Evolutionary conservation across 2,329 filamentous ascomycete genomes (phyloP), one percentile per base, ranked within the genome.

Genomic region (Paecilomyces sp.): DNA sequence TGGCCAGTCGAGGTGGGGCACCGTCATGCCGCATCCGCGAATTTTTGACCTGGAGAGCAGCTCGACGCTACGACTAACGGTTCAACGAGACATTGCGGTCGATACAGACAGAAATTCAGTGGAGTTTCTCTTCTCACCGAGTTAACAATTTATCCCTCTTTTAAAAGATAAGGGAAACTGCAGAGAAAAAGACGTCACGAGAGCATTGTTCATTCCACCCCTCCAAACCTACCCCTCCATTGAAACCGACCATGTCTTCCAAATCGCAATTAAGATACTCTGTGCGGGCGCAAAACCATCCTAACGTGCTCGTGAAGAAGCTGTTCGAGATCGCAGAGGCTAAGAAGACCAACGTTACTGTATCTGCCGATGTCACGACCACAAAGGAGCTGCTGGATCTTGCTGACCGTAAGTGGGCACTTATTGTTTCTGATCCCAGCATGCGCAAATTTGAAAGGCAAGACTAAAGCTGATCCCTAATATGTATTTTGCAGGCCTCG

Each of bases 361-460:
- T 81, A 52, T 81, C 79, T 0, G 79, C 79, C 22, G 79, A 81
- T 62, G 71, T 81, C 56, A 79, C 77, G 3, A 79, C 76, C 8
- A 77, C 78, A 25, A 71, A 74, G 56, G 76, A 78, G 56, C 72
- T 81, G 8, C 70, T 81, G 5, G 72, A 76, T 22, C 71, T 81
- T 3, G 78, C 79, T 62, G 77, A 80, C 62, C 70, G 79, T 80
- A 74, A 63, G 75, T 71, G 36, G 15, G 15, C n/a, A 47, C 41
- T 22, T 47, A 18, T n/a, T 22, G 15, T 18, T 47, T 3, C 3
- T n/a, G 9, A 47, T 9, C 9, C 15, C n/a, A 11, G 2, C n/a
- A 47, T 9, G 2, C 18, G 18, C 8, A n/a, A 15, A 15, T 22
- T 1, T 18, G 8, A 18, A n/a, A 2, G 5, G 3, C 13, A 28